Evolutionary conservation across 441 rosid species (phyloP).

Genomic region (Flueggea neowawraea): DNA sequence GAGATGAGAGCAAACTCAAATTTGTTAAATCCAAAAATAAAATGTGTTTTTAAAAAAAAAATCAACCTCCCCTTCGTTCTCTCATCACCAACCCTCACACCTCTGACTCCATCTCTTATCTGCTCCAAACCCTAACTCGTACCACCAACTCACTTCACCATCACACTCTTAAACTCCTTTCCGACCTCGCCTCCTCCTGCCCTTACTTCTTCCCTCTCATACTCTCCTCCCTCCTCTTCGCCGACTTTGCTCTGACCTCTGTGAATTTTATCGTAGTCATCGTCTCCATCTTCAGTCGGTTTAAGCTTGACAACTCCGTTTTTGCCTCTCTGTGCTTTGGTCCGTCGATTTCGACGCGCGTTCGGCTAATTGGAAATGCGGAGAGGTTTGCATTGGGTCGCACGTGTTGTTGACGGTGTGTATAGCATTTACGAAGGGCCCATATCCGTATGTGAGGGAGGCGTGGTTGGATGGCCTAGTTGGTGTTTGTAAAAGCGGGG

Average conservation of each 20-base stretch:
- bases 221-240: constrained; percentile 33
- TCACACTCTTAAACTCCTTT: too few species aligned
- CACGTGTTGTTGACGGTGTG: constrained; percentile 57
- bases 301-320: constrained; percentile 41
- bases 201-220: constrained; percentile 37
- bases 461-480: constrained; percentile 69
- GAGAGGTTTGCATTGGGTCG: constrained; percentile 46
- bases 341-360: constrained; percentile 41
- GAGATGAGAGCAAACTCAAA: too few species aligned
- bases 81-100: constrained; percentile 55
- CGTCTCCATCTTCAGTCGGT: constrained; percentile 36
- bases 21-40: too few species aligned
- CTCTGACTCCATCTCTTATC: constrained; percentile 43
- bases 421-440: constrained; percentile 81
- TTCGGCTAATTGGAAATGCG: constrained; percentile 61
- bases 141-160: constrained; percentile 26
- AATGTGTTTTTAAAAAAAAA: too few species aligned
- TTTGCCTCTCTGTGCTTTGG: constrained; percentile 68
- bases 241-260: constrained; percentile 31
- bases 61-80: constrained; percentile 63
- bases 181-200: constrained; percentile 45
- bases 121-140: constrained; percentile 57
- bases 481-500: constrained; percentile 39
- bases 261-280: constrained; percentile 48
- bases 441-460: constrained; percentile 74